Conservation (phyloP, 768 basidiomycete genomes). For the Ramaria rubella region DNA sequence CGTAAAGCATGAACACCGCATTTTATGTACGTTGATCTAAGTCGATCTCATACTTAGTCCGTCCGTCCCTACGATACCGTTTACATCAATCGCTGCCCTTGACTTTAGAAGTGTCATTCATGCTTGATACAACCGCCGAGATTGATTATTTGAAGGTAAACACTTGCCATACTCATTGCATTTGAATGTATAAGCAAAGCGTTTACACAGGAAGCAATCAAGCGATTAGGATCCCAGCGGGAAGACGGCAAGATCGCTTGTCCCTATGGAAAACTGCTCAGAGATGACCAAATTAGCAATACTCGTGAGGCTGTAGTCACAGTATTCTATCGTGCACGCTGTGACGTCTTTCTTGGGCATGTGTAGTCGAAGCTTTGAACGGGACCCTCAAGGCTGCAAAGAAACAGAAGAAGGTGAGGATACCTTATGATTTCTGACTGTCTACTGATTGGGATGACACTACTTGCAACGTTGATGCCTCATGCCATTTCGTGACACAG, state of each 20-base stretch:
- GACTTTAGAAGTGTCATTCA: no score
- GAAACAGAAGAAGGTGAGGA: conserved; percentile 4
- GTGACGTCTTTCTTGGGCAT: not conserved
- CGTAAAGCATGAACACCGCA: no score
- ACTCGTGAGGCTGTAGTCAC: not conserved
- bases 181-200: not conserved
- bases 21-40: no score
- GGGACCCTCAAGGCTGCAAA: conserved; percentile 2
- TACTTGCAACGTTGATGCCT: no score
- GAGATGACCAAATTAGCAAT: not conserved
- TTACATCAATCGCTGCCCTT: no score
- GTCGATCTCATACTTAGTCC: no score
- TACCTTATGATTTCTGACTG: not conserved
- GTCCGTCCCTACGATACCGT: no score
- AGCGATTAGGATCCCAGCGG: not conserved
- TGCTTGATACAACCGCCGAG: not conserved
- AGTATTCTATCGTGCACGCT: not conserved
- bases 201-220: not conserved
- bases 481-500: no score
- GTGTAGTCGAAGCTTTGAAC: not conserved
- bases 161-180: not conserved
- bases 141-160: not conserved
- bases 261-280: not conserved
- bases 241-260: not conserved
- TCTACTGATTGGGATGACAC: not conserved